Conservation (phyloP, 345 rosid genomes). For the Lagerstroemia speciosa region DNA sequence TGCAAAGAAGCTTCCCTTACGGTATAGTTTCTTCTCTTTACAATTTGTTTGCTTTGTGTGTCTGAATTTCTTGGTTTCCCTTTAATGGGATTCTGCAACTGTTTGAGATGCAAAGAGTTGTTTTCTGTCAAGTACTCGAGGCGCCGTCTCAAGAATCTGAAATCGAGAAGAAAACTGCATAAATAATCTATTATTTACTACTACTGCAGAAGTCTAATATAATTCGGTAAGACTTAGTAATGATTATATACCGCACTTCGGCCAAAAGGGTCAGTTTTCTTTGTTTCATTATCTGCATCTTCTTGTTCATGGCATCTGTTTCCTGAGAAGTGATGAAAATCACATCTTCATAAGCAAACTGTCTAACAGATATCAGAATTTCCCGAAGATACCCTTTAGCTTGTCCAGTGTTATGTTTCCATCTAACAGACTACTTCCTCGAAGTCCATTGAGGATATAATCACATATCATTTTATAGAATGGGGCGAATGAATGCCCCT, state of each 20-base stretch:
- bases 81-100: constrained; percentile 8
- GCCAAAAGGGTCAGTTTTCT: constrained; percentile 34
- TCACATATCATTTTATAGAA: too few species aligned
- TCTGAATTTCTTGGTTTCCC: constrained; percentile 18
- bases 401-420: neutral
- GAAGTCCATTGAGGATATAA: neutral
- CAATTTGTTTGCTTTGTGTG: constrained; percentile 12
- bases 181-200: too few species aligned
- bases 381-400: neutral
- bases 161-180: neutral
- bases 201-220: constrained; percentile 3
- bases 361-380: neutral
- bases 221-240: too few species aligned
- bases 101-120: constrained; percentile 21
- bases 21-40: constrained; percentile 18
- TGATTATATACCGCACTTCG: constrained; percentile 61
- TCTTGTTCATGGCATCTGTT: constrained; percentile 38
- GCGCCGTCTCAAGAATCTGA: constrained; percentile 63
- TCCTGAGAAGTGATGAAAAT: constrained; percentile 37
- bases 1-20: constrained; percentile 16
- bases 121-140: constrained; percentile 42
- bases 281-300: constrained; percentile 53
- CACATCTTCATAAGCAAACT: neutral
- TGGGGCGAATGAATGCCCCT: too few species aligned
- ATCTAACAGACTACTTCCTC: neutral